phyloP scores from a whole-genome alignment of 257 asterid species.

The Solanum appendiculatum region DNA sequence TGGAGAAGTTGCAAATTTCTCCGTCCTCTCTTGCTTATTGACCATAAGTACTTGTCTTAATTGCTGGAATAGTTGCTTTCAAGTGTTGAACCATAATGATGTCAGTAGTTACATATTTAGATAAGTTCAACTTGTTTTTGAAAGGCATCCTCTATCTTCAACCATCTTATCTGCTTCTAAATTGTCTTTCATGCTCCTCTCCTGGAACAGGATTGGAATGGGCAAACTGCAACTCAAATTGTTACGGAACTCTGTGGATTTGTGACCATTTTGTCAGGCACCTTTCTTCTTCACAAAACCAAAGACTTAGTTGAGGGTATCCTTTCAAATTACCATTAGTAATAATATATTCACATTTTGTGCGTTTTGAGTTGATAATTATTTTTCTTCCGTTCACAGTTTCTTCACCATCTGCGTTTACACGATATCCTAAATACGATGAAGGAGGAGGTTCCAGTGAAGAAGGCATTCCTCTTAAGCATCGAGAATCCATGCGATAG shows the following conservation, averaged over 20 bases:
- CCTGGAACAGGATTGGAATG: constrained; percentile 25
- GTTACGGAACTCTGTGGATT: constrained; percentile 31
- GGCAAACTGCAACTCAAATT: constrained; percentile 26
- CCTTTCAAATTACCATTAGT: not conserved
- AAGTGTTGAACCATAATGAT: not conserved
- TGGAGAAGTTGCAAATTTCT: not conserved
- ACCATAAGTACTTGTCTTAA: not conserved
- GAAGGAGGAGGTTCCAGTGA: not conserved
- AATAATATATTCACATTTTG: not conserved
- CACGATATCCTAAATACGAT: constrained; percentile 4
- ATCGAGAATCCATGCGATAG: constrained; percentile 9
- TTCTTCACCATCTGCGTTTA: not conserved
- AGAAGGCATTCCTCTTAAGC: constrained; percentile 20
- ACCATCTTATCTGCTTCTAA: not conserved
- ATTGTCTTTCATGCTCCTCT: not conserved
- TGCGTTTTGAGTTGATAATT: not conserved
- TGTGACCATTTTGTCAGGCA: constrained; percentile 27
- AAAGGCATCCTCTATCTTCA: not conserved
- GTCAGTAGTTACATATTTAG: not conserved
- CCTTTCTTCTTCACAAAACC: constrained; percentile 31
- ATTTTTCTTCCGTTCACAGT: not conserved
- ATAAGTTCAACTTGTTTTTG: not conserved
- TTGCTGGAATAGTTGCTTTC: not conserved
- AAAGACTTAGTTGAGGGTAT: constrained; percentile 24
- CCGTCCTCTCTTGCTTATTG: not conserved